Evolutionary conservation across 805 yeast species (phyloP), one percentile per base, ranked within the genome.

Genomic region (Scheffersomyces spartinae): DNA sequence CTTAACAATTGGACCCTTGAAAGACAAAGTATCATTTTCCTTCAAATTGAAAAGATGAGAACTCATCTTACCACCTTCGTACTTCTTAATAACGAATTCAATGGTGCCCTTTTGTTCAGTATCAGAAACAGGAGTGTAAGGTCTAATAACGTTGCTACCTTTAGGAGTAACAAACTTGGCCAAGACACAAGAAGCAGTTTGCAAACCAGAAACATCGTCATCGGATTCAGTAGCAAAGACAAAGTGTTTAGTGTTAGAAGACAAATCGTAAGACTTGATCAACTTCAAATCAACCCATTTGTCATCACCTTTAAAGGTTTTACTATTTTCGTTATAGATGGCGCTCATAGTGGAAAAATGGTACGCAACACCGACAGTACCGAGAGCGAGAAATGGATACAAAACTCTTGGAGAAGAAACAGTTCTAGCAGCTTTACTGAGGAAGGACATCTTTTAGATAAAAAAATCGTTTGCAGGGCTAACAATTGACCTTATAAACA

Each of bases 1-100:
- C 66, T 91, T 91, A 45, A 68, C 64, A 38, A 85, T 69, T 38
- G 97, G 97, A 26, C 98, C 98, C 65, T 85, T 88, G 69, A 91
- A 80, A 7, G 94, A 59, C 29, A 91, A 67, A 26, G 85, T 71
- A 45, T 91, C 97, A 43, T 78, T 71, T 33, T 69, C 72, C 54
- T 79, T 74, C 49, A 88, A 71, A 32, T 55, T 55, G 50, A 67
- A 71, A 31, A 84, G 55, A 57, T 83, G 91, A 46, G 62, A 61
- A 27, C 88, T 71, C 72, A 85, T 74, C 59, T 81, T 79, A 44
- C 97, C 96, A 29, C 65, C 70, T 26, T 75, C 79, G 61, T 91
- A 91, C 35, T 63, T 71, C 71, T 91, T 91, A 57, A 91, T 65
- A 32, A 86, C 70, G 38, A 91, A 68, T 32, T 82, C 82, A 40